Conservation (phyloP, 805 yeast genomes). For the Saturnispora serradocipensis region DNA sequence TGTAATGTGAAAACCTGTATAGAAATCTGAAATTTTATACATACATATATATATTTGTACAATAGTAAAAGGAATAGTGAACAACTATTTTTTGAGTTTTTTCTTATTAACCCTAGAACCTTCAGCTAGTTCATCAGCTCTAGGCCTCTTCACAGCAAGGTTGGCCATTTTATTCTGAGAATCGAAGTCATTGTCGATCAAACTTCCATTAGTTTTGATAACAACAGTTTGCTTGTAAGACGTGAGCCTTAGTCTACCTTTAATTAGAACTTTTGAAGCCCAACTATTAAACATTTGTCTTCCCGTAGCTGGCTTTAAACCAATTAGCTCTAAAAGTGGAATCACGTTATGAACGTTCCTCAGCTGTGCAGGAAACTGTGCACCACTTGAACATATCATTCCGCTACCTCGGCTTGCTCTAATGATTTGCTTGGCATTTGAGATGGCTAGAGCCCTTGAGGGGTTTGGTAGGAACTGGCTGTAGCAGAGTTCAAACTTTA, state of each 20-base stretch:
- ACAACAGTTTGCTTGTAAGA: conserved; percentile 71
- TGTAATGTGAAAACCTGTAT: neutral
- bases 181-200: conserved; percentile 18
- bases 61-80: neutral
- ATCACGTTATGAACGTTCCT: conserved; percentile 62
- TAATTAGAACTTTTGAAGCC: conserved; percentile 57
- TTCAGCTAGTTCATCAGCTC: neutral
- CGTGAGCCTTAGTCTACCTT: conserved; percentile 63
- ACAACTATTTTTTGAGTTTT: neutral
- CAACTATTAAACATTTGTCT: conserved; percentile 47
- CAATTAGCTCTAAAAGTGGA: conserved; percentile 57
- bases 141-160: neutral
- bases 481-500: conserved; percentile 73
- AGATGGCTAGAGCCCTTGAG: conserved; percentile 51
- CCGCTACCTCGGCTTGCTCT: conserved; percentile 80
- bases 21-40: neutral
- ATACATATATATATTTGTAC: neutral
- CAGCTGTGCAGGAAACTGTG: conserved; percentile 37
- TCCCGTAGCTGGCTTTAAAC: conserved; percentile 57
- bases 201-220: conserved; percentile 39
- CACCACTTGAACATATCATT: conserved; percentile 67
- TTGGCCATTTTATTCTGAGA: neutral
- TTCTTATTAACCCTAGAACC: neutral
- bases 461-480: conserved; percentile 35
- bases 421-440: conserved; percentile 63